Evolutionary conservation across 768 basidiomycete genomes (phyloP), one percentile per base, ranked within the genome.

Genomic region (Lactarius pseudohatsudake): DNA sequence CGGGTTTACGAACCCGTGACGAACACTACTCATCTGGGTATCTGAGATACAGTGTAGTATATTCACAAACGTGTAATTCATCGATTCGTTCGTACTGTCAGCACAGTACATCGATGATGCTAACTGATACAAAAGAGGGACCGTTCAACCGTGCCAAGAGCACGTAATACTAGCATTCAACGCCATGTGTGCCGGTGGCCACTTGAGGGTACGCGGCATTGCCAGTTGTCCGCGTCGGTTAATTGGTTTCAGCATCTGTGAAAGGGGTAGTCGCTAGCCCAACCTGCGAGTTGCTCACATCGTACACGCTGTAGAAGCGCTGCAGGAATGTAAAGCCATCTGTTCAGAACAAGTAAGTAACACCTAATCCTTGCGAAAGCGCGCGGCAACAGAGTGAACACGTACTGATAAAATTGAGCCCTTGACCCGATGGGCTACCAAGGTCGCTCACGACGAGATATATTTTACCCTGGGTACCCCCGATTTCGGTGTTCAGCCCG

Each of bases 401-500:
- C 47, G n/a, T 62, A 59, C 64, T 60, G 45, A 65, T 61, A 67
- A 77, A 75, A 68, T 76, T 74, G 58, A 76, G 72, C 32, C 75
- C 76, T 40, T 66, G 54, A 38, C 74, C 75, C 8, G 66, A 66
- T 56, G 63, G 18, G 15, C 56, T 66, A 15, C 73, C 73, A 56
- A 72, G 60, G 68, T 73, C 72, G 36, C 41, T 59, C 13, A 73
- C 71, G 38, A 76, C 54, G 18, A 76, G 72, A 68, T 76, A 76
- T 53, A 88, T 87, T 62, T 75, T 74, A 70, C 73, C 71, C 4
- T 76, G 68, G 32, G 76, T 73, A 56, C 89, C 89, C 64, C 86
- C 86, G 16, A 91, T 80, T 40, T 76, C 75, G 18, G 77, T 74
- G 76, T 90, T 89, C 67, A 85, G 77, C 3, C 78, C 72, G 57